Evolutionary conservation across 2,329 filamentous ascomycete genomes (phyloP).

Genomic region (Monosporascus sp.): DNA sequence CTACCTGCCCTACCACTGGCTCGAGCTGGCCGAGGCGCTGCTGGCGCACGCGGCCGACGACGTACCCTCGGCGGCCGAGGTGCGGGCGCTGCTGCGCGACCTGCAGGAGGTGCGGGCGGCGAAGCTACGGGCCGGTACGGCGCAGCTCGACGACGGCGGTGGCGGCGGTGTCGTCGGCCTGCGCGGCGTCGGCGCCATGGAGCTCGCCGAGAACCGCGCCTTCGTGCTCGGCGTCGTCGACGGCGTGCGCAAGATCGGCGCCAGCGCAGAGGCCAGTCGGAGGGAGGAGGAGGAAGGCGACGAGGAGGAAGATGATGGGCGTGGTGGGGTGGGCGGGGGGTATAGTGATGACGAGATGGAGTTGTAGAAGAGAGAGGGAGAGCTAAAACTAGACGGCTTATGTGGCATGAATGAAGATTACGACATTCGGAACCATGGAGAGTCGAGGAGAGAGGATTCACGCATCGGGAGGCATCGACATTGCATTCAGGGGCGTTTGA

Average conservation of each 20-base stretch:
- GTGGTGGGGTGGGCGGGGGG: slow-evolving; percentile 54
- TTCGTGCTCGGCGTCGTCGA: slow-evolving; percentile 86
- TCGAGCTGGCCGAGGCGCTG: slow-evolving; percentile 83
- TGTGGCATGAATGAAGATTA: background rate
- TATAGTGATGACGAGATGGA: slow-evolving; percentile 55
- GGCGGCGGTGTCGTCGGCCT: slow-evolving; percentile 66
- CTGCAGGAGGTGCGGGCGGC: slow-evolving; percentile 83
- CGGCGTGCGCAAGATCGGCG: slow-evolving; percentile 77
- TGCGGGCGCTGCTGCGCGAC: slow-evolving; percentile 72
- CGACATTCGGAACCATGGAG: no score
- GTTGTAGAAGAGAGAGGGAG: slow-evolving; percentile 10
- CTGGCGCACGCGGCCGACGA: slow-evolving; percentile 83
- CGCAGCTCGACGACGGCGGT: slow-evolving; percentile 64
- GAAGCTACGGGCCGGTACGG: slow-evolving; percentile 75
- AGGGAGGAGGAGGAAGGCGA: slow-evolving; percentile 59
- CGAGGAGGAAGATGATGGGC: slow-evolving; percentile 50
- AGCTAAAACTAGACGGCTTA: background rate
- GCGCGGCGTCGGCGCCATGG: slow-evolving; percentile 83
- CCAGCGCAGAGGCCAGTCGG: slow-evolving; percentile 71
- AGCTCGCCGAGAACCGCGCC: slow-evolving; percentile 78
- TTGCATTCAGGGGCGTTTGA: no score
- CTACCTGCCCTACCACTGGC: slow-evolving; percentile 89
- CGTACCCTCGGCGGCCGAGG: slow-evolving; percentile 65
- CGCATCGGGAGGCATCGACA: no score
- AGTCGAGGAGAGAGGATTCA: no score